Percentiles rank a stretch among this genome's conserved stretches.
These are phyloP conservation scores for Blastomyces emzantsi DNA, from an alignment of 2,329 filamentous ascomycete genomes.

Conservation along the genomic window DNA sequence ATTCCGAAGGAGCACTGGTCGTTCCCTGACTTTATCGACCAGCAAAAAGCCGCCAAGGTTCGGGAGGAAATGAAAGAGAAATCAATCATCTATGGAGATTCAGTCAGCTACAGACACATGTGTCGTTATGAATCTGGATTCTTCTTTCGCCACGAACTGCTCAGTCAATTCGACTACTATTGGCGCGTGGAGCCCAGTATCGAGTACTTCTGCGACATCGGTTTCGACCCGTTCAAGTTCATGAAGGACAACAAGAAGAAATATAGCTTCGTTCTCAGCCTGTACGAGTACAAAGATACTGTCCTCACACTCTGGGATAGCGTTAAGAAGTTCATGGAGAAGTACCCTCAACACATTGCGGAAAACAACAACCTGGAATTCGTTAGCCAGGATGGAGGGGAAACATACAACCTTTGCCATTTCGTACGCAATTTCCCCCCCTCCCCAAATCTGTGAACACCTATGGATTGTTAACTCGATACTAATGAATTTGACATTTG, in stretches of 20 bases:
- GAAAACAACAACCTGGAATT: slow-evolving; percentile 82
- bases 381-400: slow-evolving; percentile 81
- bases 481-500: slow-evolving; percentile 9
- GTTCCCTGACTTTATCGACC: slow-evolving; percentile 90
- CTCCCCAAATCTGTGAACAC: neutral
- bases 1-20: slow-evolving; percentile 95
- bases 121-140: slow-evolving; percentile 98
- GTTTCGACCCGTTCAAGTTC: slow-evolving; percentile 92
- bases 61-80: slow-evolving; percentile 87
- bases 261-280: slow-evolving; percentile 90
- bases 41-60: slow-evolving; percentile 82
- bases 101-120: slow-evolving; percentile 97
- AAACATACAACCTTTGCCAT: slow-evolving; percentile 94
- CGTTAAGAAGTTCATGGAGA: slow-evolving; percentile 85
- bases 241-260: slow-evolving; percentile 97
- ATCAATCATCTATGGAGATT: slow-evolving; percentile 98
- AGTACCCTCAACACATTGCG: slow-evolving; percentile 78
- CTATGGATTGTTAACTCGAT: neutral
- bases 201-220: slow-evolving; percentile 90
- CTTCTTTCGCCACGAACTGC: slow-evolving; percentile 91
- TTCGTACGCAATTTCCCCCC: slow-evolving; percentile 56
- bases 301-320: slow-evolving; percentile 95
- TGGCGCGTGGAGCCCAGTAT: slow-evolving; percentile 98
- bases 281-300: slow-evolving; percentile 95
- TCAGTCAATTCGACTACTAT: slow-evolving; percentile 98